phyloP scores from a whole-genome alignment of 192 early-diverging fungal genomes.

The Oehlia diaphana region DNA sequence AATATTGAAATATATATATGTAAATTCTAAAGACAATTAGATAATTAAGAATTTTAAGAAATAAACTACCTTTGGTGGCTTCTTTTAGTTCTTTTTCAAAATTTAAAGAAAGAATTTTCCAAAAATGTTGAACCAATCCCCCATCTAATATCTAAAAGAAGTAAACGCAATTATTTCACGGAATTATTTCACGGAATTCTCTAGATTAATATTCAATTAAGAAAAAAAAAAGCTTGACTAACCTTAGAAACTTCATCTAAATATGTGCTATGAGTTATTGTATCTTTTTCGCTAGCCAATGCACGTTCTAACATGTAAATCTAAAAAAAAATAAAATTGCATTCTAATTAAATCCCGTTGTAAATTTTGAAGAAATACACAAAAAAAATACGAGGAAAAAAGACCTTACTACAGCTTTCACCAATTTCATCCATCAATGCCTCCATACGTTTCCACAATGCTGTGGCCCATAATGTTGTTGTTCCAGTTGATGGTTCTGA shows the following conservation, averaged over 20 bases:
- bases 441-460: constrained; percentile 57
- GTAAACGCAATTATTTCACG: background rate
- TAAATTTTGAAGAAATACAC: background rate
- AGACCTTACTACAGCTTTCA: constrained; percentile 55
- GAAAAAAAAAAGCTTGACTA: background rate
- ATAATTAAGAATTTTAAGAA: background rate
- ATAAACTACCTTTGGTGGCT: constrained; percentile 47
- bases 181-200: no score
- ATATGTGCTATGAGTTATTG: constrained; percentile 49
- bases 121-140: constrained; percentile 55
- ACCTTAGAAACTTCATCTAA: constrained; percentile 52
- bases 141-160: constrained; percentile 44
- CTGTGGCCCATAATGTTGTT: constrained; percentile 42
- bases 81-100: constrained; percentile 56
- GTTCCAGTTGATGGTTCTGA: constrained; percentile 51
- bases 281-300: constrained; percentile 50
- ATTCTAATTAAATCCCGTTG: background rate
- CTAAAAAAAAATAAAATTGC: constrained; percentile 25
- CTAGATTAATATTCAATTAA: background rate
- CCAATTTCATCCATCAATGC: constrained; percentile 51
- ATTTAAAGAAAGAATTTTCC: constrained; percentile 51
- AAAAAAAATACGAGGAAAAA: background rate
- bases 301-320: constrained; percentile 55
- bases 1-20: background rate
- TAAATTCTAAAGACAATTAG: background rate